Conservation (phyloP, 169 alveolate species). For the Cryptosporidium bovis region DNA sequence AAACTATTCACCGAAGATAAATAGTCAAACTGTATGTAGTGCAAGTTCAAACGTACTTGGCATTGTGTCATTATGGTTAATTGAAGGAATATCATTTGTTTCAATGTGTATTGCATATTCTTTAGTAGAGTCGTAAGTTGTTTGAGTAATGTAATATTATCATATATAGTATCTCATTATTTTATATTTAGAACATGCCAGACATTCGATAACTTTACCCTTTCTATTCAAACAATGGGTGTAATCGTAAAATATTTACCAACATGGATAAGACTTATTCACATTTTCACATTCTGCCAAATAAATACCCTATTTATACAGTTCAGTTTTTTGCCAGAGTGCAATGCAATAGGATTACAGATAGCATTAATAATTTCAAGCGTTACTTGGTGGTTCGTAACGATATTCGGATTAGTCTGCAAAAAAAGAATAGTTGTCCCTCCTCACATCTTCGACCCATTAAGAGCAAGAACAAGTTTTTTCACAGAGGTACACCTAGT, state of each 20-base stretch:
- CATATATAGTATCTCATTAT: background rate
- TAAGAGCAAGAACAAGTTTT: constrained; percentile 51
- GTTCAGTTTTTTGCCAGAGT: constrained; percentile 76
- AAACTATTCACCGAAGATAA: constrained; percentile 75
- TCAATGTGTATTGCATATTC: constrained; percentile 72
- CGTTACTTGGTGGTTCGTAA: constrained; percentile 66
- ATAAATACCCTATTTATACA: constrained; percentile 67
- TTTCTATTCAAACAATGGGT: constrained; percentile 72
- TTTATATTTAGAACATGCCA: constrained; percentile 33
- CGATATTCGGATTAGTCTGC: constrained; percentile 52
- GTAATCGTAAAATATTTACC: constrained; percentile 76
- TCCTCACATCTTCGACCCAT: constrained; percentile 68
- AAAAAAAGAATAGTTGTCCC: constrained; percentile 59
- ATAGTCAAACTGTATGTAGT: constrained; percentile 75
- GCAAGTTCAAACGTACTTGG: constrained; percentile 70
- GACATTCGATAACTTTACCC: constrained; percentile 66
- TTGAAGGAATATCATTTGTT: constrained; percentile 72
- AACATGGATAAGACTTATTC: constrained; percentile 77
- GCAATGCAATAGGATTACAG: constrained; percentile 76
- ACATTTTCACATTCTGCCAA: constrained; percentile 77
- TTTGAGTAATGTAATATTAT: background rate
- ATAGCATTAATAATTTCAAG: constrained; percentile 38
- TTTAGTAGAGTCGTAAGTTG: constrained; percentile 65
- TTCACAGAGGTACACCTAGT: constrained; percentile 68
- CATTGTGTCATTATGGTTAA: constrained; percentile 74